phyloP scores from a whole-genome alignment of 495 filamentous ascomycete species.

The Aspergillus biplanus region DNA sequence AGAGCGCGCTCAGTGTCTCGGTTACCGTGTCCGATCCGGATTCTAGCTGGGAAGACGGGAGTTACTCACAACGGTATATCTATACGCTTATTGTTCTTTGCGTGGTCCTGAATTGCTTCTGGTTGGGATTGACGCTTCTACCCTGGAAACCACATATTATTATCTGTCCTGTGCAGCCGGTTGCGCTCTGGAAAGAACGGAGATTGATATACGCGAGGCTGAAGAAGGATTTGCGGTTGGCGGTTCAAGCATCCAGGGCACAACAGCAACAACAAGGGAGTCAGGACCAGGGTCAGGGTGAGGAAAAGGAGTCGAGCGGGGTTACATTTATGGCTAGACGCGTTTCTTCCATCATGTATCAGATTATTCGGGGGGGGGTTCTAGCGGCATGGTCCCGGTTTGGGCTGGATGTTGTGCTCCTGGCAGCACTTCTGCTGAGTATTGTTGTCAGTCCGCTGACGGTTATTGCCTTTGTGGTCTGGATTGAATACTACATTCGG shows the following conservation, averaged over 20 bases:
- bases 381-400: slow-evolving; percentile 22
- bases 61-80: slow-evolving; percentile 38
- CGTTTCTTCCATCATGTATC: no score
- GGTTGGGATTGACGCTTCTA: slow-evolving; percentile 23
- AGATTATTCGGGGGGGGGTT: background rate
- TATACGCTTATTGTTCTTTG: slow-evolving; percentile 37
- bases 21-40: slow-evolving; percentile 15
- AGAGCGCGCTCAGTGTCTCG: slow-evolving; percentile 22
- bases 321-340: no score
- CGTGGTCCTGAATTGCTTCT: background rate
- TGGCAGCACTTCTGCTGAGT: slow-evolving; percentile 33
- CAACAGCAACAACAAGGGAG: background rate
- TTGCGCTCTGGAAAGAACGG: slow-evolving; percentile 32
- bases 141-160: slow-evolving; percentile 32
- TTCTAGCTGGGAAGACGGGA: slow-evolving; percentile 21
- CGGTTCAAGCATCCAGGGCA: background rate
- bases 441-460: slow-evolving; percentile 41
- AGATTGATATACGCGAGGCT: slow-evolving; percentile 27
- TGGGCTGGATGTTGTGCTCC: slow-evolving; percentile 23
- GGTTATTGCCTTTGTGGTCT: slow-evolving; percentile 36
- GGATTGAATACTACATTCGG: slow-evolving; percentile 38
- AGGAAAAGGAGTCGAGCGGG: no score
- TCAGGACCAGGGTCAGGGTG: background rate
- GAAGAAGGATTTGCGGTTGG: slow-evolving; percentile 22
- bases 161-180: slow-evolving; percentile 27